Evolutionary conservation across 495 filamentous ascomycete species (phyloP).

Genomic region (Neurospora hispaniola): DNA sequence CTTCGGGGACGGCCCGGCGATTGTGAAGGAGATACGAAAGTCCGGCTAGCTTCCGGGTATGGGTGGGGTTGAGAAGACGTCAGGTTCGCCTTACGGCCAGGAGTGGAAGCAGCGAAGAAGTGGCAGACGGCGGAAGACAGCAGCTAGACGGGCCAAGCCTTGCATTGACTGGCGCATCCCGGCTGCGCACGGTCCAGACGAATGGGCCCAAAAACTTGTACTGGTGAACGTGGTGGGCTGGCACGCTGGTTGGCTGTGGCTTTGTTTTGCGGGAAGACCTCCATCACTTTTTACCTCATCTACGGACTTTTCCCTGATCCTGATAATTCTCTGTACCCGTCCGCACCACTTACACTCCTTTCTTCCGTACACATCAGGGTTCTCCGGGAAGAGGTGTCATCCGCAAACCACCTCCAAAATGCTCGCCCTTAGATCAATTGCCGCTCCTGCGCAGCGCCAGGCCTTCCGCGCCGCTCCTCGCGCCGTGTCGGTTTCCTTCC

Average conservation of each 20-base stretch:
- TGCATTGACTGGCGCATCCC: neutral
- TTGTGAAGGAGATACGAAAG: neutral
- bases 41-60: neutral
- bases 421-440: conserved; percentile 41
- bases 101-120: neutral
- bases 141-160: neutral
- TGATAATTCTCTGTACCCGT: neutral
- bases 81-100: neutral
- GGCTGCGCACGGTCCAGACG: neutral
- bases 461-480: conserved; percentile 36
- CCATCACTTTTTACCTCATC: conserved; percentile 8
- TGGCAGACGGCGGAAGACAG: neutral
- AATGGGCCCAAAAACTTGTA: conserved; percentile 1
- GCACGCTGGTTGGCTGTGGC: neutral
- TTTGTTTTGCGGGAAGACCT: conserved; percentile 2
- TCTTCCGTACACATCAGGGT: neutral
- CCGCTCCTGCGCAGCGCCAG: conserved; percentile 42
- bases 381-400: conserved; percentile 1
- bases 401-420: conserved; percentile 24
- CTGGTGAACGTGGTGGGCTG: neutral
- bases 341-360: conserved; percentile 4
- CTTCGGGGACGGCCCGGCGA: neutral
- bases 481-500: conserved; percentile 33
- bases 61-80: neutral
- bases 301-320: conserved; percentile 4